Evolutionary conservation across 257 asterid genomes (phyloP).

Genomic region (Solanum corneliomulleri): DNA sequence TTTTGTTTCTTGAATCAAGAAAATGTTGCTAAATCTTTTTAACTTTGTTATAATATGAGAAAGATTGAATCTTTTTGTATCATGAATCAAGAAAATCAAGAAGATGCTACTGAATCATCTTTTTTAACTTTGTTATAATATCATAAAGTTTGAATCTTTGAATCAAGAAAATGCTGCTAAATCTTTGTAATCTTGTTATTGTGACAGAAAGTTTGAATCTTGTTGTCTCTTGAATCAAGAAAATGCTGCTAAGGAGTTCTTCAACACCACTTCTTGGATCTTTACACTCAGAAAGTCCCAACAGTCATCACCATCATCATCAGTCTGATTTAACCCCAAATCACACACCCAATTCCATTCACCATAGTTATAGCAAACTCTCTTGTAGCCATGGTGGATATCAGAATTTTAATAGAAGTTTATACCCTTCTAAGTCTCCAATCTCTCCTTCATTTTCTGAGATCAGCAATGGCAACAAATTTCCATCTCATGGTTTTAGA

Average conservation of each 20-base stretch:
- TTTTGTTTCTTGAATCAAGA: no score
- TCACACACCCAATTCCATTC: constrained; percentile 22
- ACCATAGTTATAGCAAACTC: constrained; percentile 14
- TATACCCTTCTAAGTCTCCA: constrained; percentile 23
- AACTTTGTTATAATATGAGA: no score
- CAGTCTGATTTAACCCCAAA: constrained; percentile 12
- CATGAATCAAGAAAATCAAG: no score
- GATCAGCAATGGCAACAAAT: not conserved
- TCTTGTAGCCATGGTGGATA: constrained; percentile 18
- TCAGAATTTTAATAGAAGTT: constrained; percentile 15
- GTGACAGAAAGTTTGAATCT: not conserved
- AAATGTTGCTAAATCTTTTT: no score
- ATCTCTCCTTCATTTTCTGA: constrained; percentile 31
- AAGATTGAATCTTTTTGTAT: no score
- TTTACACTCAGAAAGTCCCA: constrained; percentile 49
- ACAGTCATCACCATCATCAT: constrained; percentile 19
- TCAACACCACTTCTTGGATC: constrained; percentile 90
- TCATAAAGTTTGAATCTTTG: no score
- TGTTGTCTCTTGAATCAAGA: not conserved
- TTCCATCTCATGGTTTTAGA: constrained; percentile 26
- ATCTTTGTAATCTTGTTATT: not conserved
- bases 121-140: no score
- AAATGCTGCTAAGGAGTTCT: constrained; percentile 73
- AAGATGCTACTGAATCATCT: no score
- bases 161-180: not conserved